These are phyloP conservation scores for Cryptosporidium ryanae DNA, from an alignment of 169 alveolate genomes.

Conservation along the genomic window DNA sequence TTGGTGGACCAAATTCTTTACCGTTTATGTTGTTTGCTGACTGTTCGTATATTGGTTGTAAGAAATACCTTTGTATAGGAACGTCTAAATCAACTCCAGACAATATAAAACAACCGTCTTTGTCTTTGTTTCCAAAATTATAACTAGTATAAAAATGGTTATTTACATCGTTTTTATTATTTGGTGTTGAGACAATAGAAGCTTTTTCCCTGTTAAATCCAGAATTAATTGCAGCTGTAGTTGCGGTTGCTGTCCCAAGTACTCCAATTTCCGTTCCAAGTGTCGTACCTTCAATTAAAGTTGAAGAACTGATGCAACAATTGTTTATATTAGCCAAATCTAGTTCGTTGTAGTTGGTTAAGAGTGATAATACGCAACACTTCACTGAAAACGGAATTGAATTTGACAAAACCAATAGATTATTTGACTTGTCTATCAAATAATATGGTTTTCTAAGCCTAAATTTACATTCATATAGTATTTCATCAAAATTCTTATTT, in stretches of 20 bases:
- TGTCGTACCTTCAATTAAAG: no score
- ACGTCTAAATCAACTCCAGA: not conserved
- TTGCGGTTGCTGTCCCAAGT: not conserved
- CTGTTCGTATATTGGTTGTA: constrained; percentile 61
- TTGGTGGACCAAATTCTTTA: constrained; percentile 51
- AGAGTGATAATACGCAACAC: constrained; percentile 29
- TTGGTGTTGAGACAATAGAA: not conserved
- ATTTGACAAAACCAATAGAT: constrained; percentile 25
- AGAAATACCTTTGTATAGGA: constrained; percentile 39
- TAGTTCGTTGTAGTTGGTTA: not conserved
- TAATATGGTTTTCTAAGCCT: constrained; percentile 36
- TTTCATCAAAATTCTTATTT: constrained; percentile 21
- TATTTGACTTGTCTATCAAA: constrained; percentile 60
- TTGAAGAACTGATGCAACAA: no score
- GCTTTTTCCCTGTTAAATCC: not conserved
- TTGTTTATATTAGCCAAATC: not conserved
- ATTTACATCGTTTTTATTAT: not conserved
- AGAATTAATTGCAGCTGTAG: not conserved
- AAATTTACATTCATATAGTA: constrained; percentile 32
- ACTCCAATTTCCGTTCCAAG: not conserved
- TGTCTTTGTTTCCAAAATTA: not conserved
- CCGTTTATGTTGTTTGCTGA: not conserved
- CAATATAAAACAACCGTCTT: not conserved
- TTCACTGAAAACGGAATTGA: constrained; percentile 56
- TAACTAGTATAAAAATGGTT: not conserved